Percentiles rank a stretch among this genome's conserved stretches.
These are phyloP conservation scores for Trichodelitschia bisporula DNA, from an alignment of 495 filamentous ascomycete species.

Conservation along the genomic window DNA sequence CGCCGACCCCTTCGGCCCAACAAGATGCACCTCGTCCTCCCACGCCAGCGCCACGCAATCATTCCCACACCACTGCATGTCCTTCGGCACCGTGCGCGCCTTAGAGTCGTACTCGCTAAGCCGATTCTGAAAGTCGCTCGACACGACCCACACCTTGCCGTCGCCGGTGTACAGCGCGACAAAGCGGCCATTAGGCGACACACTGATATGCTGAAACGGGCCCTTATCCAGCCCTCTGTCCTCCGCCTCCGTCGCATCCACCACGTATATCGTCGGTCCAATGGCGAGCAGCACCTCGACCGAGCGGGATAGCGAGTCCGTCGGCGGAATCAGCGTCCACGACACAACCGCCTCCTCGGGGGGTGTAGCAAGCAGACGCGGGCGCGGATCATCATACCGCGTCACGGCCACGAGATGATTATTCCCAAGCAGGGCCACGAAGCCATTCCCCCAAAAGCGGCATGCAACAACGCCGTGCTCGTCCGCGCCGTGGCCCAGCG, in stretches of 20 bases:
- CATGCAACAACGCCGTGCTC: slow-evolving; percentile 68
- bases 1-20: slow-evolving; percentile 59
- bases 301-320: slow-evolving; percentile 75
- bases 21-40: slow-evolving; percentile 95
- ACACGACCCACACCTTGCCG: slow-evolving; percentile 80
- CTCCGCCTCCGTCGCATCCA: slow-evolving; percentile 73
- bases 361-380: slow-evolving; percentile 53
- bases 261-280: slow-evolving; percentile 56
- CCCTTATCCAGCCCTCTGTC: slow-evolving; percentile 77
- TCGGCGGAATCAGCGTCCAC: slow-evolving; percentile 75
- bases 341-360: slow-evolving; percentile 61
- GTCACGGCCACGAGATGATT: slow-evolving; percentile 73
- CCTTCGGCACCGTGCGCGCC: slow-evolving; percentile 62
- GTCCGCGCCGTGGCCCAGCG: slow-evolving; percentile 73
- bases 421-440: slow-evolving; percentile 80
- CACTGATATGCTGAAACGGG: slow-evolving; percentile 69
- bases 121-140: slow-evolving; percentile 76
- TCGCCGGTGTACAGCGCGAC: slow-evolving; percentile 66
- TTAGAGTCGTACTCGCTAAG: slow-evolving; percentile 79
- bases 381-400: slow-evolving; percentile 73
- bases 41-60: slow-evolving; percentile 84
- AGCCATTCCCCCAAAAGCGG: slow-evolving; percentile 73
- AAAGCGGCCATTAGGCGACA: slow-evolving; percentile 77
- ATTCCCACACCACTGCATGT: slow-evolving; percentile 89
- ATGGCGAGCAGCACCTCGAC: slow-evolving; percentile 86